phyloP scores from a whole-genome alignment of 2,329 filamentous ascomycete genomes.

The Penicillium sp. region DNA sequence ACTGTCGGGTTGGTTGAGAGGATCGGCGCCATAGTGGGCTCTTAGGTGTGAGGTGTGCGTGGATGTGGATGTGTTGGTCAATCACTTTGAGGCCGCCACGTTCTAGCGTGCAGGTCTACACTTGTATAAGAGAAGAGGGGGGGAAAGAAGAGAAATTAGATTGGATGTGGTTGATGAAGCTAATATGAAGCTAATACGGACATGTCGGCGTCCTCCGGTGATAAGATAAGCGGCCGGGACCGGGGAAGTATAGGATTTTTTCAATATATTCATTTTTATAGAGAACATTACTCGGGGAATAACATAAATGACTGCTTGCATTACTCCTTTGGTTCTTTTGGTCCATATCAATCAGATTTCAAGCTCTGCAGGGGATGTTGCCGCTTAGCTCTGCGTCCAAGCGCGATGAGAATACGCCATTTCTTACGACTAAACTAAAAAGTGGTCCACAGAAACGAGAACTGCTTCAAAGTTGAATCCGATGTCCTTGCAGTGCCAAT shows the following conservation, averaged over 20 bases:
- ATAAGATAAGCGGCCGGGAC: conserved; percentile 18
- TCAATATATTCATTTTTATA: not conserved
- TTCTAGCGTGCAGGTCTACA: not conserved
- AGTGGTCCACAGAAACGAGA: not conserved
- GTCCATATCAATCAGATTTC: not conserved
- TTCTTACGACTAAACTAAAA: not conserved
- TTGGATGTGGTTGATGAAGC: conserved; percentile 3
- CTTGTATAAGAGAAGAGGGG: not conserved
- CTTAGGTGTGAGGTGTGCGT: not conserved
- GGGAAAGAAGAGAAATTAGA: not conserved
- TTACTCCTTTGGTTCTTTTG: not conserved
- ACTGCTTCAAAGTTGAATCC: not conserved
- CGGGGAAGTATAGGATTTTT: not conserved
- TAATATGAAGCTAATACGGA: conserved; percentile 7
- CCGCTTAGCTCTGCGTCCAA: not conserved
- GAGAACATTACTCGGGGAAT: not conserved
- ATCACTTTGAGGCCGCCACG: not conserved
- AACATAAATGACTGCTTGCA: too few relatives aligned
- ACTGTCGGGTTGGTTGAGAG: conserved; percentile 37
- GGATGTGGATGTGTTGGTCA: not conserved
- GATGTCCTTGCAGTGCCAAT: not conserved
- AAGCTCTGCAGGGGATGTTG: not conserved
- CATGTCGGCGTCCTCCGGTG: conserved; percentile 15
- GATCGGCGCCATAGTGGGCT: conserved; percentile 32
- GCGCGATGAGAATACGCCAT: not conserved